These are phyloP conservation scores for Rhodotorula graminis DNA, from an alignment of 768 basidiomycete species.

Conservation along the genomic window DNA sequence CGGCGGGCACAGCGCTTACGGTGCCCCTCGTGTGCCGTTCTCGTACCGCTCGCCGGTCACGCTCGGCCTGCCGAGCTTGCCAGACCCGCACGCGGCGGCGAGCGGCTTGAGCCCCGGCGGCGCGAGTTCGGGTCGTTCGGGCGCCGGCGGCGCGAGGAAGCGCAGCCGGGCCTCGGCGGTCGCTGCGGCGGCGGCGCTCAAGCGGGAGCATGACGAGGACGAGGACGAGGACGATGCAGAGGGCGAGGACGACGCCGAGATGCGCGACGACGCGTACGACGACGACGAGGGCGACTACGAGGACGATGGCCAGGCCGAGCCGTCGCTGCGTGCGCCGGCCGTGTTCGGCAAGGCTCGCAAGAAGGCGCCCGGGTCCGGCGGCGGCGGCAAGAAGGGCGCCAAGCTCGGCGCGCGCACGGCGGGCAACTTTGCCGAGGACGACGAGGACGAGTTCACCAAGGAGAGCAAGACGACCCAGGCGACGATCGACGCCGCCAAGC, in stretches of 20 bases:
- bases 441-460: slow-evolving; percentile 18
- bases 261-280: background rate
- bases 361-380: too few species aligned
- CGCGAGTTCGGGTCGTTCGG: background rate
- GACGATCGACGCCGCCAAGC: slow-evolving; percentile 37
- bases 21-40: slow-evolving; percentile 6
- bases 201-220: background rate
- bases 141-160: too few species aligned
- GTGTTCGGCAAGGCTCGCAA: background rate
- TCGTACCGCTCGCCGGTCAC: slow-evolving; percentile 24
- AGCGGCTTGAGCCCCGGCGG: background rate
- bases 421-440: background rate
- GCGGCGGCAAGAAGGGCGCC: background rate
- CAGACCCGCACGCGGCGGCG: background rate
- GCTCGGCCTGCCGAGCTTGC: background rate
- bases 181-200: background rate
- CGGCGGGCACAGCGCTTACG: background rate
- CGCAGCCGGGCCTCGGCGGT: background rate
- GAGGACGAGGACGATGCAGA: background rate
- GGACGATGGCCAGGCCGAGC: background rate
- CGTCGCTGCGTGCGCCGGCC: background rate
- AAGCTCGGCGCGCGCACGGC: background rate
- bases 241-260: slow-evolving; percentile 4
- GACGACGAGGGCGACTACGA: background rate
- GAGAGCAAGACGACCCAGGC: slow-evolving; percentile 38